These are phyloP conservation scores for Coemansia sp. DNA, from an alignment of 192 early-diverging fungal genomes.

Conservation along the genomic window DNA sequence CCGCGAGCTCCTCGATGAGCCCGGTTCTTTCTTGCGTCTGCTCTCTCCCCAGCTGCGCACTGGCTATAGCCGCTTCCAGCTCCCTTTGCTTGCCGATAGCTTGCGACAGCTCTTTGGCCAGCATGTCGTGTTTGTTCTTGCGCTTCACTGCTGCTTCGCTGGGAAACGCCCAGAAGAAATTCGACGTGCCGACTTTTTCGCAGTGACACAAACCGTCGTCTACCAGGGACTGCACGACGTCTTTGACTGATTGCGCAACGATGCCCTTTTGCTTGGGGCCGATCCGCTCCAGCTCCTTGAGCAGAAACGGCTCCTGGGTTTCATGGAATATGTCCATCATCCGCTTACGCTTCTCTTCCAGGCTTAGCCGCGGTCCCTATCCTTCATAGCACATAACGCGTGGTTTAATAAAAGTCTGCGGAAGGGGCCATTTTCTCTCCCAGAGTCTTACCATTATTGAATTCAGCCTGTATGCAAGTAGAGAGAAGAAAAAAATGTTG, in stretches of 20 bases:
- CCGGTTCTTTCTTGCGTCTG: constrained; percentile 60
- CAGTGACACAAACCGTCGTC: constrained; percentile 73
- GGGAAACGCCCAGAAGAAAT: constrained; percentile 92
- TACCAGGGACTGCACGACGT: constrained; percentile 77
- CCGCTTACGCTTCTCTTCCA: constrained; percentile 58
- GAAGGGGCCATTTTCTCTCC: too few species aligned
- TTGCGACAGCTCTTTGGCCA: constrained; percentile 55
- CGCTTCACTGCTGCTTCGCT: constrained; percentile 58
- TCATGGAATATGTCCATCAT: constrained; percentile 62
- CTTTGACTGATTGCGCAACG: constrained; percentile 76
- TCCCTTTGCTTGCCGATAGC: constrained; percentile 48
- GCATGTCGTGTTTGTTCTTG: constrained; percentile 52
- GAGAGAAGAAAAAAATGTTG: too few species aligned
- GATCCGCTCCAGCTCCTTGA: constrained; percentile 82
- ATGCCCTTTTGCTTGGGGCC: constrained; percentile 82
- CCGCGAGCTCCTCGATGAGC: constrained; percentile 55
- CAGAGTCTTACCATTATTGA: too few species aligned
- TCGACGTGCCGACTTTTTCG: constrained; percentile 88
- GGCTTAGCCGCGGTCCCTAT: constrained; percentile 40
- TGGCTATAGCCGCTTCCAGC: constrained; percentile 46
- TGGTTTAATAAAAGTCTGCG: too few species aligned
- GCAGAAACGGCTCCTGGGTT: constrained; percentile 66
- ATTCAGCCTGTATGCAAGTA: too few species aligned
- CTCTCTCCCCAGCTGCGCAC: constrained; percentile 61
- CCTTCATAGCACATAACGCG: too few species aligned